A percentile compares a stretch with the other conserved stretches of the same genome.
phyloP scores from a whole-genome alignment of 768 basidiomycete species.

The Tricholoma sp. region DNA sequence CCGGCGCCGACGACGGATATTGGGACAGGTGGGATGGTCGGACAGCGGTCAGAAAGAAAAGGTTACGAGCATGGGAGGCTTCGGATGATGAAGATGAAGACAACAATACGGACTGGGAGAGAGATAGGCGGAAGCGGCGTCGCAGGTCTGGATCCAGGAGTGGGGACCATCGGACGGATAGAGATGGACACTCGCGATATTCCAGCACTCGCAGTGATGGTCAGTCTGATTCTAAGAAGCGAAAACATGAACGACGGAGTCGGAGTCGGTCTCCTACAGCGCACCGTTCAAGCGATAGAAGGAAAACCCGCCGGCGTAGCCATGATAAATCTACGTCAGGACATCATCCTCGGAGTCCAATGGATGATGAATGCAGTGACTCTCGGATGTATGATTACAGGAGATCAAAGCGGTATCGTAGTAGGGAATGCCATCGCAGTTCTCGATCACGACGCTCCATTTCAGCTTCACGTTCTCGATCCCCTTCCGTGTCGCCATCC shows the following conservation, averaged over 20 bases:
- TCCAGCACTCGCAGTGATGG: slow-evolving; percentile 3
- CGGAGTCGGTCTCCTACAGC: slow-evolving; percentile 17
- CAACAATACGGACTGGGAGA: slow-evolving; percentile 23
- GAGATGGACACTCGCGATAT: slow-evolving; percentile 13
- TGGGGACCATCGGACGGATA: slow-evolving; percentile 16
- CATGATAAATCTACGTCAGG: slow-evolving; percentile 1
- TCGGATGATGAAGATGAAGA: slow-evolving; percentile 40
- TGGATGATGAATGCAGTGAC: background rate
- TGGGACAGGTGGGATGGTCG: slow-evolving; percentile 56
- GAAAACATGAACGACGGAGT: slow-evolving; percentile 18
- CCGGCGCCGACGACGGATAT: slow-evolving; percentile 22
- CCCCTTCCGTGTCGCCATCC: slow-evolving; percentile 20
- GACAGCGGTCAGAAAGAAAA: slow-evolving; percentile 42
- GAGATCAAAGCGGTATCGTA: slow-evolving; percentile 18
- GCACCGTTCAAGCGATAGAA: slow-evolving; percentile 5
- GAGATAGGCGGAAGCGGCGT: slow-evolving; percentile 17
- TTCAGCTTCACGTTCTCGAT: slow-evolving; percentile 19
- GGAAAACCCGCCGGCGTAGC: slow-evolving; percentile 6
- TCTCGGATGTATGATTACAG: slow-evolving; percentile 16
- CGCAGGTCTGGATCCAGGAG: slow-evolving; percentile 21
- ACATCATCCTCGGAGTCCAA: slow-evolving; percentile 4
- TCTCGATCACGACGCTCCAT: slow-evolving; percentile 9
- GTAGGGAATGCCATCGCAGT: slow-evolving; percentile 9
- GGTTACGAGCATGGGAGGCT: slow-evolving; percentile 44
- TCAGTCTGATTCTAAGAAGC: slow-evolving; percentile 12